Percentiles rank a stretch among this genome's conserved stretches.
These are phyloP conservation scores for Penicillium fimorum DNA, from an alignment of 495 filamentous ascomycete genomes.

Conservation along the genomic window DNA sequence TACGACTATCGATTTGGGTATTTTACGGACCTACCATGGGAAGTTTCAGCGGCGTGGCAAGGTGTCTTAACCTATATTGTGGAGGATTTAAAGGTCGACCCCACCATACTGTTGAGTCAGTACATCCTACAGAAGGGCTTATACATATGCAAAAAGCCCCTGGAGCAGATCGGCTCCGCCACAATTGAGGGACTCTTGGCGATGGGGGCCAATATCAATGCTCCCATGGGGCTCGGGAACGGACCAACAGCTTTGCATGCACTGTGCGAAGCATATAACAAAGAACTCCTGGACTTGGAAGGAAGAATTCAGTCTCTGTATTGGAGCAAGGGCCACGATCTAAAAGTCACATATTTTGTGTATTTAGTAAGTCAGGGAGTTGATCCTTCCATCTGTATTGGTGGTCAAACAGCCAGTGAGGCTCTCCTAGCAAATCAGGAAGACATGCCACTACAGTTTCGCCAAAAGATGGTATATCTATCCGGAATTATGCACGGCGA, in stretches of 20 bases:
- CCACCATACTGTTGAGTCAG: conserved; percentile 1
- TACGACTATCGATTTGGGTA: neutral
- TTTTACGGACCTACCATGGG: neutral
- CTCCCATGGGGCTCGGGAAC: neutral
- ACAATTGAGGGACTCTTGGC: conserved; percentile 4
- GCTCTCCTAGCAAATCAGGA: conserved; percentile 3
- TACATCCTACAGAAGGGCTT: conserved; percentile 5
- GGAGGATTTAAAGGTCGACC: conserved; percentile 1
- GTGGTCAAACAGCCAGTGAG: conserved; percentile 4
- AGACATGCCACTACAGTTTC: too few species aligned
- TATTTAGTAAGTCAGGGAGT: conserved; percentile 1
- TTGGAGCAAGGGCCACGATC: neutral
- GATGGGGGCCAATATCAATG: conserved; percentile 2
- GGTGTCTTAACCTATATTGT: conserved; percentile 2
- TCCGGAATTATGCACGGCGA: too few species aligned
- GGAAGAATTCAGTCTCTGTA: neutral
- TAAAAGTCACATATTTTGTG: neutral
- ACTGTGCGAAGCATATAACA: neutral
- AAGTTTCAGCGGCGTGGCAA: conserved; percentile 3
- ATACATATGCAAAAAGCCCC: conserved; percentile 1
- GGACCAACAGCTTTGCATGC: conserved; percentile 4
- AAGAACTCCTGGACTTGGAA: conserved; percentile 1
- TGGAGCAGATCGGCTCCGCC: neutral
- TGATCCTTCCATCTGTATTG: conserved; percentile 4
- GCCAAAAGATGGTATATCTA: too few species aligned